These are phyloP conservation scores for Xylaria sp. DNA, from an alignment of 2,329 filamentous ascomycete species.

Conservation along the genomic window DNA sequence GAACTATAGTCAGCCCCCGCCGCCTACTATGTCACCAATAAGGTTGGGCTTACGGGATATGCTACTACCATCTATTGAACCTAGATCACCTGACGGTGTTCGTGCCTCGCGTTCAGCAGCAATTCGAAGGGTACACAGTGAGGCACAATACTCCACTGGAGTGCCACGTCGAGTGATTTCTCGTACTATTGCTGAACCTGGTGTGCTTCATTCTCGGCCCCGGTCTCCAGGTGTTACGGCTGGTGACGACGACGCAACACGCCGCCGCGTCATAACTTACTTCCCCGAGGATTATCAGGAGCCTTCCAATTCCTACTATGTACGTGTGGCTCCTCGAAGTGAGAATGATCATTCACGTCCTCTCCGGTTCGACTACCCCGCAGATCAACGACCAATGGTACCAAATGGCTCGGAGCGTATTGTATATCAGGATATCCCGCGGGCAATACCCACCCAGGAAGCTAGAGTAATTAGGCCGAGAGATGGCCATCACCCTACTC, in stretches of 20 bases:
- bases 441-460: conserved; percentile 27
- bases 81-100: conserved; percentile 35
- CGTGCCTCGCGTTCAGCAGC: conserved; percentile 22
- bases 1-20: conserved; percentile 21
- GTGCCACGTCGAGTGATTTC: conserved; percentile 30
- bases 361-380: conserved; percentile 26
- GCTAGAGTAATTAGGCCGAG: conserved; percentile 26
- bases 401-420: conserved; percentile 7
- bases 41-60: conserved; percentile 41
- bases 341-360: conserved; percentile 28
- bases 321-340: conserved; percentile 31
- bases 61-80: conserved; percentile 42
- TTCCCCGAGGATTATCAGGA: conserved; percentile 29
- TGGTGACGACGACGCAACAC: conserved; percentile 35
- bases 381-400: conserved; percentile 20
- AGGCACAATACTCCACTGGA: conserved; percentile 31
- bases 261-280: conserved; percentile 34
- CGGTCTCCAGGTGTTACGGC: conserved; percentile 29
- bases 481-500: conserved; percentile 26
- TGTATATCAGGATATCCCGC: conserved; percentile 24
- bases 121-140: conserved; percentile 27
- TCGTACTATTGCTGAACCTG: conserved; percentile 30
- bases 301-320: conserved; percentile 31
- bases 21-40: conserved; percentile 35
- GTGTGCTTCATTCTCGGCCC: conserved; percentile 23